Evolutionary conservation across 1,284 basidiomycete genomes (phyloP), one percentile per base, ranked within the genome.

Genomic region (Rhodofomes roseus): DNA sequence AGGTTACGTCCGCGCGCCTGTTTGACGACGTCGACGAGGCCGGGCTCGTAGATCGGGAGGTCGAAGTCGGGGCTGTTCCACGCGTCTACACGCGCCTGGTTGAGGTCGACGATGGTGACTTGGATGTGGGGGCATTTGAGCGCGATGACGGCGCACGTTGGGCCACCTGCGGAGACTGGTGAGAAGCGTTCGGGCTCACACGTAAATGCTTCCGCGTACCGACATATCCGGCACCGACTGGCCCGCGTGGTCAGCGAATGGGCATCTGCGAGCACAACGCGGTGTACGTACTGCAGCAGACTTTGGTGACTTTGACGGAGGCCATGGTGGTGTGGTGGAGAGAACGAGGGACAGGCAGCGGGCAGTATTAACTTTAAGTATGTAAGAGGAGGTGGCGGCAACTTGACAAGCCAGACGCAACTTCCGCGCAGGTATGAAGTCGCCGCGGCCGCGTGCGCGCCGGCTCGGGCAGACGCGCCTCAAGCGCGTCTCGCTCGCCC

Each of bases 91-190:
- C 97, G 92, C 60, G 88, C 82, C 71, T 96, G 84, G 83, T 98
- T 99, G 70, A 99, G 84, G 77, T 99, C 96, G 71, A 98, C 96
- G 71, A 99, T 99, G 71, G 93, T 98, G 73, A 98, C 96, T 60
- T 81, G 80, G 79, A 98, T 93, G 74, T 97, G 85, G 56, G 96
- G 95, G 77, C 95, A 96, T 75, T 92, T 95, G 71, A 92, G 81
- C n/a, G 93, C 94, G 66, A 97, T 93, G 69, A 98, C 93, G 46
- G 95, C 91, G 76, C 95, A 98, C 46, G 96, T 98, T 37, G 93
- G 93, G 51, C 94, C 93, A 74, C 92, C 92, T 93, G 65, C 31
- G 61, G 54, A 60, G 31, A 48, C 41, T 29, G 56, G 22, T 50
- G 40, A 54, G 57, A 31, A 56, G 27, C 20, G 55, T 14, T n/a